Evolutionary conservation across 257 asterid genomes (phyloP).

Genomic region (Nicotiana noctiflora): DNA sequence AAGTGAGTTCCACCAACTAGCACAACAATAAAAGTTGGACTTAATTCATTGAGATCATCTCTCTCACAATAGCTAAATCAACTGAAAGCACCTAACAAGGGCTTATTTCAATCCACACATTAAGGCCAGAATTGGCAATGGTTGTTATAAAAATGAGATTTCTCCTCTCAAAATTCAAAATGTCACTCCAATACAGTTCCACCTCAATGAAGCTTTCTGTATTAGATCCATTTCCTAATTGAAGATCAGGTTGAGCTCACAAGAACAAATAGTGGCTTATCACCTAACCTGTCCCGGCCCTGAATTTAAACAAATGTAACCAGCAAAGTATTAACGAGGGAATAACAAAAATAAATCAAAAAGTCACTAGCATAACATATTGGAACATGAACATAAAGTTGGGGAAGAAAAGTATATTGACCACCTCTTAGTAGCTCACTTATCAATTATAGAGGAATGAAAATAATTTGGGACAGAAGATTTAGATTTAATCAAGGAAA

Average conservation of each 20-base stretch:
- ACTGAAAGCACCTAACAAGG: neutral
- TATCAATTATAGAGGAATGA: neutral
- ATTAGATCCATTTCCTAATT: neutral
- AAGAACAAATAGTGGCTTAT: slow-evolving; percentile 67
- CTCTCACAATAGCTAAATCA: neutral
- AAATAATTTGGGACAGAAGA: neutral
- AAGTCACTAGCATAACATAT: neutral
- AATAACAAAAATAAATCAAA: neutral
- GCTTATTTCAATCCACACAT: slow-evolving; percentile 11
- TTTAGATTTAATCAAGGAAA: neutral
- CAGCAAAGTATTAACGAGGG: neutral
- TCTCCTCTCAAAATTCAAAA: neutral
- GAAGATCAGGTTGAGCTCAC: slow-evolving; percentile 34
- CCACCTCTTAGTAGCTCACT: neutral
- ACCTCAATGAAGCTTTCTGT: neutral
- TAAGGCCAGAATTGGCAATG: neutral
- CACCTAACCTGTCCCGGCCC: slow-evolving; percentile 80
- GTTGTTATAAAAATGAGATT: neutral
- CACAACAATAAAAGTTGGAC: neutral
- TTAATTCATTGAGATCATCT: neutral
- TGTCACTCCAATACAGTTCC: neutral
- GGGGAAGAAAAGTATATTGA: neutral
- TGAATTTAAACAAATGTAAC: slow-evolving; percentile 16
- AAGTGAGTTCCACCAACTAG: neutral
- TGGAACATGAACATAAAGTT: neutral